These are phyloP conservation scores for Hydnomerulius pinastri DNA, from an alignment of 768 basidiomycete species.

Conservation along the genomic window DNA sequence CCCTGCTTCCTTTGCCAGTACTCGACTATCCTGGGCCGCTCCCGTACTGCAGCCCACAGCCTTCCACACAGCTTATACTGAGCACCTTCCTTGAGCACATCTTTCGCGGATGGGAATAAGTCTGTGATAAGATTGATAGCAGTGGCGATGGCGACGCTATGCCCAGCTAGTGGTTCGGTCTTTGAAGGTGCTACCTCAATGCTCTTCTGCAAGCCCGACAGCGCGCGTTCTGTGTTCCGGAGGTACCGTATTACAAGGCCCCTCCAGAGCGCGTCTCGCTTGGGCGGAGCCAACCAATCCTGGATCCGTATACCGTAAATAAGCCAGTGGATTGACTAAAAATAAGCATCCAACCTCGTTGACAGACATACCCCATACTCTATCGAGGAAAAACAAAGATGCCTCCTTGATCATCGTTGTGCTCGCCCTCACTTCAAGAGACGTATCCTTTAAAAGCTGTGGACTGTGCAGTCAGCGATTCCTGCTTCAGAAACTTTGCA, in stretches of 20 bases:
- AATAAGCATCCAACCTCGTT: constrained; percentile 9
- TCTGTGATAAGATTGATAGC: constrained; percentile 23
- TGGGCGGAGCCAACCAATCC: constrained; percentile 11
- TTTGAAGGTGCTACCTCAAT: constrained; percentile 4
- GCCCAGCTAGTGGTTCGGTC: constrained; percentile 4
- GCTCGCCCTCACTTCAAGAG: constrained; percentile 8
- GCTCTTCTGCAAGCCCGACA: constrained; percentile 2
- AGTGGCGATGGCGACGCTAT: constrained; percentile 10
- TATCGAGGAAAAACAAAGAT: constrained; percentile 9
- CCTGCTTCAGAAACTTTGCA: background rate
- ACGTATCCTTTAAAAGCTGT: background rate
- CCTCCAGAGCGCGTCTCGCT: constrained; percentile 5
- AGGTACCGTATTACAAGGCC: constrained; percentile 6
- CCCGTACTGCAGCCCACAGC: constrained; percentile 20
- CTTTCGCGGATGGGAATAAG: constrained; percentile 19
- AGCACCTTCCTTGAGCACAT: constrained; percentile 11
- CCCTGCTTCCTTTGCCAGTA: constrained; percentile 9
- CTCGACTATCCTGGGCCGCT: constrained; percentile 10
- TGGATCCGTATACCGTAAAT: background rate
- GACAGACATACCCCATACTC: constrained; percentile 3
- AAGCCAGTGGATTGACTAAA: too few species aligned
- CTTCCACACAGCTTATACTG: constrained; percentile 22
- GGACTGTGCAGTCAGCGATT: background rate
- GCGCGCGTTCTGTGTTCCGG: constrained; percentile 7
- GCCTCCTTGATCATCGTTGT: constrained; percentile 12